Percentiles rank a stretch among this genome's conserved stretches.
phyloP scores from a whole-genome alignment of 129 eudicot genomes.

The carrot (Daucus carota) region DNA sequence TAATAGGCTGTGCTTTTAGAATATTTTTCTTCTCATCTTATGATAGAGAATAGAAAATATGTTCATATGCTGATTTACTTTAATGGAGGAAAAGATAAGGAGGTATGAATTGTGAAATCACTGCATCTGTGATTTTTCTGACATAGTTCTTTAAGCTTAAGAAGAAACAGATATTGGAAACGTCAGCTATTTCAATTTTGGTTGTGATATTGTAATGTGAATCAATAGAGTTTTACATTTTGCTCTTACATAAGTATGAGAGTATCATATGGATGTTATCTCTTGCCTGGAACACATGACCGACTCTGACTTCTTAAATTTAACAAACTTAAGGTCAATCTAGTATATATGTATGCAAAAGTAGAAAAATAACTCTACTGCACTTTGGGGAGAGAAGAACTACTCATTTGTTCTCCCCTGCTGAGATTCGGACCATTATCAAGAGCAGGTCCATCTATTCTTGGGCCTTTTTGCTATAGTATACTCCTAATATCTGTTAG shows the following conservation, averaged over 20 bases:
- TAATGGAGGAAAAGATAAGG: neutral
- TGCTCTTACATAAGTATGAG: neutral
- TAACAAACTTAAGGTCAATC: neutral
- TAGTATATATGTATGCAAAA: neutral
- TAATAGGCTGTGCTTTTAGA: neutral
- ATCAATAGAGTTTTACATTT: neutral
- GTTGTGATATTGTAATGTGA: neutral
- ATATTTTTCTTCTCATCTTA: neutral
- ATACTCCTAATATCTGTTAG: neutral
- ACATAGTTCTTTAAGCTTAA: neutral
- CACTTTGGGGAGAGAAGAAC: neutral
- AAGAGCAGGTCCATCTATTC: neutral
- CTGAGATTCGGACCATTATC: neutral
- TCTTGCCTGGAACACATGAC: neutral
- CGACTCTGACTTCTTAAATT: neutral
- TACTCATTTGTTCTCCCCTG: neutral
- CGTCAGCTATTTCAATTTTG: neutral
- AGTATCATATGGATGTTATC: neutral
- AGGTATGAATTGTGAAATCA: neutral
- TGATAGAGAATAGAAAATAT: neutral
- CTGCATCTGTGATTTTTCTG: neutral
- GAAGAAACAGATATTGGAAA: neutral
- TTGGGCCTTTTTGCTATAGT: neutral
- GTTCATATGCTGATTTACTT: neutral
- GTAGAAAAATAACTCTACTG: neutral